phyloP scores from a whole-genome alignment of 192 early-diverging fungal genomes.

The Dispira parvispora region DNA sequence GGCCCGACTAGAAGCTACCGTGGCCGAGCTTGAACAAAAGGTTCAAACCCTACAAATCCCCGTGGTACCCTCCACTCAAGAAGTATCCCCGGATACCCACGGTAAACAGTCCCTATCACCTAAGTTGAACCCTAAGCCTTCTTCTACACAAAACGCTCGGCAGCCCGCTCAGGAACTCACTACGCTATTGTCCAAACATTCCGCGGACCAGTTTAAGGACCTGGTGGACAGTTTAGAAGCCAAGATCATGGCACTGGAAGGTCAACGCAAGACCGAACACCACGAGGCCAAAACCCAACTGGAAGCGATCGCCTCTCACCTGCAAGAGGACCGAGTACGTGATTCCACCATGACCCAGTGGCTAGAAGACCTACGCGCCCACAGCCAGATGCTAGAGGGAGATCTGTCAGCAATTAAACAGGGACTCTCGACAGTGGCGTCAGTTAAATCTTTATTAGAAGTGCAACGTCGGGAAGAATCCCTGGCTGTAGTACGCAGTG shows the following conservation, averaged over 20 bases:
- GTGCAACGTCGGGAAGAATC: background rate
- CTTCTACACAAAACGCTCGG: background rate
- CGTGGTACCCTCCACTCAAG: background rate
- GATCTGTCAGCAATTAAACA: conserved; percentile 5
- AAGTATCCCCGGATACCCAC: background rate
- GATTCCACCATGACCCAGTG: conserved; percentile 5
- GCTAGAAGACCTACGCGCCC: background rate
- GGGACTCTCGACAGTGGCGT: background rate
- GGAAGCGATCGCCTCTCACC: background rate
- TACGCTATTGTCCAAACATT: background rate
- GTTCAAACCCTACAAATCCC: background rate
- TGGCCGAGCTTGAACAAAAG: background rate
- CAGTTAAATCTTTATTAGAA: background rate
- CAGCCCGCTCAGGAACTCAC: background rate
- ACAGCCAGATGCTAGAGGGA: conserved; percentile 1
- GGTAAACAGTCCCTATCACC: background rate
- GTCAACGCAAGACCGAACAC: background rate
- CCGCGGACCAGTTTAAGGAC: background rate
- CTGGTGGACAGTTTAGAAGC: background rate
- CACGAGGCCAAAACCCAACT: background rate
- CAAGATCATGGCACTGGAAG: background rate
- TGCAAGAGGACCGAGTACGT: conserved; percentile 2
- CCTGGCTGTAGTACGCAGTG: background rate
- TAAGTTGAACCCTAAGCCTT: background rate
- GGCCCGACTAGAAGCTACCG: background rate